Evolutionary conservation across 2,329 filamentous ascomycete species (phyloP).

Genomic region (Penicillium oxalicum): DNA sequence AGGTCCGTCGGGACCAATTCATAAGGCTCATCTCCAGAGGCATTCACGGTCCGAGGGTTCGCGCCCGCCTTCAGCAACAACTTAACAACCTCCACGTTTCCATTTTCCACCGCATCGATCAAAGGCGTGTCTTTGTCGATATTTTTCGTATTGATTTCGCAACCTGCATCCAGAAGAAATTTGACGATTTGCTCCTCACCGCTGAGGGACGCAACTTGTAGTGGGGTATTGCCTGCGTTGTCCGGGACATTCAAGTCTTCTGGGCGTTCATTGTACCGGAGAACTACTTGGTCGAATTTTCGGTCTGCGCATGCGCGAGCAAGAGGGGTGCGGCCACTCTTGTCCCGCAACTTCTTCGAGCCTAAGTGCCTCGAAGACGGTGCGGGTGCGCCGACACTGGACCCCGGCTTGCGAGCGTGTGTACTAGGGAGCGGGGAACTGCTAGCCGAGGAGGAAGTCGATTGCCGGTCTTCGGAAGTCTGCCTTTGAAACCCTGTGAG

Average conservation of each 20-base stretch:
- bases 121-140: conserved; percentile 85
- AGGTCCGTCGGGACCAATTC: conserved; percentile 71
- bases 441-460: conserved; percentile 41
- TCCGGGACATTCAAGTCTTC: conserved; percentile 86
- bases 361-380: conserved; percentile 60
- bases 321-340: conserved; percentile 83
- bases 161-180: conserved; percentile 76
- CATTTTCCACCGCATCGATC: conserved; percentile 93
- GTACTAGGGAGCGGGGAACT: conserved; percentile 40
- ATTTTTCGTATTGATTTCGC: conserved; percentile 72
- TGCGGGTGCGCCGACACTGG: conserved; percentile 44
- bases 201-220: conserved; percentile 87
- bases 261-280: conserved; percentile 68
- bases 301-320: conserved; percentile 86
- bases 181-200: conserved; percentile 82
- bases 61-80: conserved; percentile 79
- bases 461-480: conserved; percentile 42
- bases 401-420: conserved; percentile 38
- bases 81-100: conserved; percentile 80
- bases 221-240: conserved; percentile 90
- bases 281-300: conserved; percentile 71
- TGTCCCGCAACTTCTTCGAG: conserved; percentile 83
- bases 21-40: conserved; percentile 85
- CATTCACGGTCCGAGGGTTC: conserved; percentile 84
- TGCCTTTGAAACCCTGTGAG: conserved; percentile 39